Evolutionary conservation across 164 flowering plant genomes (phyloP).

Genomic region (Pachysandra terminalis): DNA sequence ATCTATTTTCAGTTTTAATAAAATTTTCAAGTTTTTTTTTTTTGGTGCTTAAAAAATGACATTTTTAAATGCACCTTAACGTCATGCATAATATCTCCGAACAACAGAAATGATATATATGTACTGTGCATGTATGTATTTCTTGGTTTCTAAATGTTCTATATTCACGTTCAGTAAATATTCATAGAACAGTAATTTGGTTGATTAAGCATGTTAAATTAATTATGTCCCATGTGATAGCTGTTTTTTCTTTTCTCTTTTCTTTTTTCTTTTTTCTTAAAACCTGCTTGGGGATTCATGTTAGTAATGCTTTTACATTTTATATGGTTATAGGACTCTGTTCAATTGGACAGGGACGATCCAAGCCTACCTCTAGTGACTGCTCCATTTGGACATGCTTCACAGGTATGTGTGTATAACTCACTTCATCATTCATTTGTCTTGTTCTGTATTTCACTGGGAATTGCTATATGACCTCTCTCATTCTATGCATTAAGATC

Average conservation of each 20-base stretch:
- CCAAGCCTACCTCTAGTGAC: slow-evolving; percentile 91
- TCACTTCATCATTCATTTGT: slow-evolving; percentile 1
- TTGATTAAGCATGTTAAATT: no score
- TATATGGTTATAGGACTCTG: slow-evolving; percentile 46
- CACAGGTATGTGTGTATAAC: slow-evolving; percentile 58
- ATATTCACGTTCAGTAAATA: no score
- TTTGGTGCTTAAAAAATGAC: no score
- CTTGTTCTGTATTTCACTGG: not conserved
- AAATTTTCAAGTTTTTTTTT: no score
- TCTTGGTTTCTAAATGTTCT: no score
- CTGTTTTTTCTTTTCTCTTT: not conserved
- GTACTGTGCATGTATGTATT: no score
- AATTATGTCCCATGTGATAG: no score
- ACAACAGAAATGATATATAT: no score
- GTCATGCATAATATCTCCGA: no score
- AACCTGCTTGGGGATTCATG: not conserved
- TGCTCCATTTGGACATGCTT: slow-evolving; percentile 99
- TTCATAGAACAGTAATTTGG: no score
- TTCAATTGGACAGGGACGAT: slow-evolving; percentile 97
- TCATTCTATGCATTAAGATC: not conserved
- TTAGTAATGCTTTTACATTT: slow-evolving; percentile 8
- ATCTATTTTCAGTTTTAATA: no score
- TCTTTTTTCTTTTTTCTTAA: slow-evolving; percentile 1
- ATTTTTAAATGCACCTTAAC: no score
- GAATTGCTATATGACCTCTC: not conserved